These are phyloP conservation scores for Omphalotus guepiniiformis DNA, from an alignment of 768 basidiomycete genomes.

Conservation along the genomic window DNA sequence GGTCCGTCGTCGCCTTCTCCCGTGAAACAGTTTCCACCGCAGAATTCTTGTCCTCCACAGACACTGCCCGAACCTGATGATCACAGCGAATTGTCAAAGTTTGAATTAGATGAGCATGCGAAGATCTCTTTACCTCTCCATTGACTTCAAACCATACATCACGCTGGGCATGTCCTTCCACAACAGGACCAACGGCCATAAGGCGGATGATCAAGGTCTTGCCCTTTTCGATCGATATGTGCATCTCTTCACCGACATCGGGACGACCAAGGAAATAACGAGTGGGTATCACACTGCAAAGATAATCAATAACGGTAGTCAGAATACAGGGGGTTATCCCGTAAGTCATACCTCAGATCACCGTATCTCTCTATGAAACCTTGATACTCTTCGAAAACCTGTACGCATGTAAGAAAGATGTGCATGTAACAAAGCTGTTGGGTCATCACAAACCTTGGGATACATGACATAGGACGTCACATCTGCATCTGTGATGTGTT, in stretches of 20 bases:
- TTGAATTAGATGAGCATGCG: constrained; percentile 1
- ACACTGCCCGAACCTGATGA: constrained; percentile 82
- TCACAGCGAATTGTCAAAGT: constrained; percentile 13
- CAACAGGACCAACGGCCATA: constrained; percentile 92
- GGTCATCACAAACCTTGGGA: constrained; percentile 66
- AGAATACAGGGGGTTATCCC: constrained; percentile 7
- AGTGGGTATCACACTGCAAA: constrained; percentile 91
- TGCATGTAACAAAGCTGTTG: background rate
- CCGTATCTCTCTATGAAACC: constrained; percentile 94
- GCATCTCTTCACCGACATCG: constrained; percentile 91
- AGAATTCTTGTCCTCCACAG: constrained; percentile 95
- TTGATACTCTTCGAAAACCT: constrained; percentile 98
- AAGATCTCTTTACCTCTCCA: constrained; percentile 70
- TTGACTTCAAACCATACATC: constrained; percentile 99
- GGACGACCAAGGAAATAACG: constrained; percentile 97
- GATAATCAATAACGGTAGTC: constrained; percentile 12
- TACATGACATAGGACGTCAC: constrained; percentile 98
- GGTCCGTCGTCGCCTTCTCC: constrained; percentile 91
- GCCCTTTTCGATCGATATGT: constrained; percentile 92
- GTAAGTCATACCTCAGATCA: constrained; percentile 68
- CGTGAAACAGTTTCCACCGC: constrained; percentile 93
- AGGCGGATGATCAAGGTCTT: constrained; percentile 96
- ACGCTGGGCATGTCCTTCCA: constrained; percentile 86
- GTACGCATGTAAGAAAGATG: constrained; percentile 8
- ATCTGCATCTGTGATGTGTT: constrained; percentile 90